phyloP scores from a whole-genome alignment of 306 rosid species.

The Vigna unguiculata region DNA sequence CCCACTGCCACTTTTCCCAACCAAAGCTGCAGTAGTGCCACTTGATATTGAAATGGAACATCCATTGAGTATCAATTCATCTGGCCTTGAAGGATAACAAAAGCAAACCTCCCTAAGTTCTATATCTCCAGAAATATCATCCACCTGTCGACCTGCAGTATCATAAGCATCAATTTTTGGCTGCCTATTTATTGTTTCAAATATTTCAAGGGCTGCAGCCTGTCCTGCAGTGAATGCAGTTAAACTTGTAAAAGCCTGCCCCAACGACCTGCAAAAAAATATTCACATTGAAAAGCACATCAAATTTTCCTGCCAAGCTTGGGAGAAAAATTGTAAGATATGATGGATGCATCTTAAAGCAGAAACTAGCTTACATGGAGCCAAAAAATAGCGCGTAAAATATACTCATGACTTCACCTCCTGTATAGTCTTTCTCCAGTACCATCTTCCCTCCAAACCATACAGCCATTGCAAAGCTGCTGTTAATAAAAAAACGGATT shows the following conservation, averaged over 20 bases:
- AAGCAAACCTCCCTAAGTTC: slow-evolving; percentile 68
- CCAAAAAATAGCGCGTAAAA: slow-evolving; percentile 63
- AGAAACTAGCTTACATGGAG: slow-evolving; percentile 63
- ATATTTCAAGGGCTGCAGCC: slow-evolving; percentile 66
- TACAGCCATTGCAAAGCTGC: slow-evolving; percentile 61
- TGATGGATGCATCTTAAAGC: slow-evolving; percentile 16
- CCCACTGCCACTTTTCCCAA: slow-evolving; percentile 89
- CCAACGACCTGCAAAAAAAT: slow-evolving; percentile 52
- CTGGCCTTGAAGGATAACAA: slow-evolving; percentile 78
- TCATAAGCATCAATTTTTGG: slow-evolving; percentile 60
- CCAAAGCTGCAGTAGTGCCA: slow-evolving; percentile 77
- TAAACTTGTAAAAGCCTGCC: slow-evolving; percentile 59
- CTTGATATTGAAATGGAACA: slow-evolving; percentile 70
- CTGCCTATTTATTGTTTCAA: slow-evolving; percentile 57
- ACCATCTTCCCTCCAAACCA: slow-evolving; percentile 86
- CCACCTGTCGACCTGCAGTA: slow-evolving; percentile 42
- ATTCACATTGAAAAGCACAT: not conserved
- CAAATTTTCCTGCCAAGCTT: slow-evolving; percentile 9
- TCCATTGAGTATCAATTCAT: slow-evolving; percentile 61
- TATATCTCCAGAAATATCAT: slow-evolving; percentile 71
- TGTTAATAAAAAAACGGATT: slow-evolving; percentile 51
- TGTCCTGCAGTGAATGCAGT: slow-evolving; percentile 62
- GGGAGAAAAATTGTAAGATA: not conserved
- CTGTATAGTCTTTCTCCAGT: slow-evolving; percentile 67
- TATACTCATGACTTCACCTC: slow-evolving; percentile 64